Evolutionary conservation across 2,329 filamentous ascomycete genomes (phyloP).

Genomic region (Rhynchosporium agropyri): DNA sequence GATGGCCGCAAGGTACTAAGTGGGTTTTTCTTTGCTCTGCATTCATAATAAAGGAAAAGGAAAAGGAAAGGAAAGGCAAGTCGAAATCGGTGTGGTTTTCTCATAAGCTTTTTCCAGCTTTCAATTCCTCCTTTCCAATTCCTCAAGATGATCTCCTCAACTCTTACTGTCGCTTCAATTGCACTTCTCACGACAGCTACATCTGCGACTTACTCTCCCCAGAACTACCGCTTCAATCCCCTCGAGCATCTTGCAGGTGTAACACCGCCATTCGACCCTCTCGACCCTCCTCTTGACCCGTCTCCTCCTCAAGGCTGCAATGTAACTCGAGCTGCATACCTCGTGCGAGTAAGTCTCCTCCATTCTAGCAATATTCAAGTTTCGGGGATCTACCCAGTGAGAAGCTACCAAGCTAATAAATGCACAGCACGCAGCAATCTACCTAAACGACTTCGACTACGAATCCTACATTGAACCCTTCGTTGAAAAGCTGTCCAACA

Average conservation of each 20-base stretch:
- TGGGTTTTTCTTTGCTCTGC: too few relatives aligned
- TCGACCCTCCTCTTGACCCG: conserved; percentile 50
- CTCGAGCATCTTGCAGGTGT: conserved; percentile 53
- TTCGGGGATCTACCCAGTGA: neutral
- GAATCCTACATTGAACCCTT: conserved; percentile 55
- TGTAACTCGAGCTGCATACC: conserved; percentile 52
- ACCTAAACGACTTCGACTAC: conserved; percentile 55
- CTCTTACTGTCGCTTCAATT: conserved; percentile 21
- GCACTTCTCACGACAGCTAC: conserved; percentile 18
- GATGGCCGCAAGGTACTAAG: too few relatives aligned
- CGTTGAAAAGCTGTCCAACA: conserved; percentile 53
- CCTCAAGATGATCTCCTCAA: conserved; percentile 12
- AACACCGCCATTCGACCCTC: conserved; percentile 53
- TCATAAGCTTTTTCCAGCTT: neutral
- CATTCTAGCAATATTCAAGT: neutral
- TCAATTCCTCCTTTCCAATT: neutral
- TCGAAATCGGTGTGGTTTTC: neutral
- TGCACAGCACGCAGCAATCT: conserved; percentile 49
- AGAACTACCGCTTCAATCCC: conserved; percentile 49
- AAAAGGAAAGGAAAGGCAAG: neutral
- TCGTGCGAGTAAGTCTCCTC: conserved; percentile 43
- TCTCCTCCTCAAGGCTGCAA: conserved; percentile 53
- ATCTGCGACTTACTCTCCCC: conserved; percentile 24
- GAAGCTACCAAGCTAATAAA: neutral
- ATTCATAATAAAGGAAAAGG: conserved; percentile 1